phyloP scores from a whole-genome alignment of 768 basidiomycete species.

The Clathrus columnatus region DNA sequence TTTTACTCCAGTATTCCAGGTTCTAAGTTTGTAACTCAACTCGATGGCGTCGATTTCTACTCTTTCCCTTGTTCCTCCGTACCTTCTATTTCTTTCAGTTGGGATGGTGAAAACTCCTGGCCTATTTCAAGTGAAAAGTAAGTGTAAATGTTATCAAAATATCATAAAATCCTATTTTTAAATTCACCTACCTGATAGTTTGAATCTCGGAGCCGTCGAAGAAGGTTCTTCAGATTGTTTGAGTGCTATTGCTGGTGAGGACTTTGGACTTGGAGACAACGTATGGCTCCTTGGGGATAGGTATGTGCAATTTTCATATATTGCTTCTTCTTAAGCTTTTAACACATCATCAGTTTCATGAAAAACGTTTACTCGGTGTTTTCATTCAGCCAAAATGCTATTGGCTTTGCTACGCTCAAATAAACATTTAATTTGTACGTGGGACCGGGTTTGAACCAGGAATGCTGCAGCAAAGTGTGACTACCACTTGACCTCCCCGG shows the following conservation, averaged over 20 bases:
- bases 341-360: slow-evolving; percentile 21
- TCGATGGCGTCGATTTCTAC: background rate
- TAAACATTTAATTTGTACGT: too few species aligned
- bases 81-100: background rate
- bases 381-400: slow-evolving; percentile 17
- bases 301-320: background rate
- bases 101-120: background rate
- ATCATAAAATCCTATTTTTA: background rate
- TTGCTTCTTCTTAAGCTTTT: background rate
- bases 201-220: background rate
- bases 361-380: slow-evolving; percentile 26
- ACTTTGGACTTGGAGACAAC: slow-evolving; percentile 21
- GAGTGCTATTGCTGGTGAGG: slow-evolving; percentile 23
- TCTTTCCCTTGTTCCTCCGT: slow-evolving; percentile 5
- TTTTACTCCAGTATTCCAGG: slow-evolving; percentile 23
- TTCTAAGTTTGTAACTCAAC: slow-evolving; percentile 12
- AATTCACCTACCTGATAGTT: background rate
- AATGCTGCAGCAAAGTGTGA: too few species aligned
- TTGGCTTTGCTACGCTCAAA: slow-evolving; percentile 23
- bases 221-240: slow-evolving; percentile 15
- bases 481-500: too few species aligned
- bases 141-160: background rate
- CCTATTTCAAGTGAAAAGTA: background rate
- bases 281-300: slow-evolving; percentile 25
- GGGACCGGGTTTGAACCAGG: too few species aligned